These are phyloP conservation scores for Candida tammaniensis DNA, from an alignment of 805 yeast genomes.

Conservation along the genomic window DNA sequence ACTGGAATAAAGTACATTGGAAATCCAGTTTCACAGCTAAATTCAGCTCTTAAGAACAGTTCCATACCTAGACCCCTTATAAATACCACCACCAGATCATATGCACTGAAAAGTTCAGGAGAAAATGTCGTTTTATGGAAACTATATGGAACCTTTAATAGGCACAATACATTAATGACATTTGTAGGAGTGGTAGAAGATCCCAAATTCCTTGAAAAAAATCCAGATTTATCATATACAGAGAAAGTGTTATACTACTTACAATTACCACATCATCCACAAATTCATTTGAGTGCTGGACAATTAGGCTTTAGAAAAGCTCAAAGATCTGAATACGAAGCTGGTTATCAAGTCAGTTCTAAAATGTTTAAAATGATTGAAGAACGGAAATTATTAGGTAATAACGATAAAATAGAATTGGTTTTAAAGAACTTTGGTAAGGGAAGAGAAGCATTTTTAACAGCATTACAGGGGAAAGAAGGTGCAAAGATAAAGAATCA, in stretches of 20 bases:
- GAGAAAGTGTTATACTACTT: conserved; percentile 75
- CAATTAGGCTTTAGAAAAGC: conserved; percentile 85
- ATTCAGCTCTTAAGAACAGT: no score
- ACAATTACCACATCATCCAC: conserved; percentile 74
- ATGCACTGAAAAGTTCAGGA: no score
- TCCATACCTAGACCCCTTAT: no score
- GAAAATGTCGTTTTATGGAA: conserved; percentile 57
- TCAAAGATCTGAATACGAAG: conserved; percentile 91
- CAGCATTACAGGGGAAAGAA: conserved; percentile 86
- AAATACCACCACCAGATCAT: no score
- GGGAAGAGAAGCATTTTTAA: conserved; percentile 83
- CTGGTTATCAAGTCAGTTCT: conserved; percentile 80
- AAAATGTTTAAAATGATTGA: conserved; percentile 69
- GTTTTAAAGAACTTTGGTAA: conserved; percentile 81
- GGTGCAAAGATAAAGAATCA: conserved; percentile 67
- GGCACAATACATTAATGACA: conserved; percentile 81
- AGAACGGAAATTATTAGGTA: conserved; percentile 53
- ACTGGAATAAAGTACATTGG: no score
- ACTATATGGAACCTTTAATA: conserved; percentile 71
- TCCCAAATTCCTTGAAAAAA: conserved; percentile 52
- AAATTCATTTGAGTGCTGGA: conserved; percentile 73
- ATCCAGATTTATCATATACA: conserved; percentile 55
- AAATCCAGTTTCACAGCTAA: no score
- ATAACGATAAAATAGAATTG: conserved; percentile 63
- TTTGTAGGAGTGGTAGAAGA: conserved; percentile 71